Evolutionary conservation across 495 filamentous ascomycete genomes (phyloP).

Genomic region (Trichoderma virens): DNA sequence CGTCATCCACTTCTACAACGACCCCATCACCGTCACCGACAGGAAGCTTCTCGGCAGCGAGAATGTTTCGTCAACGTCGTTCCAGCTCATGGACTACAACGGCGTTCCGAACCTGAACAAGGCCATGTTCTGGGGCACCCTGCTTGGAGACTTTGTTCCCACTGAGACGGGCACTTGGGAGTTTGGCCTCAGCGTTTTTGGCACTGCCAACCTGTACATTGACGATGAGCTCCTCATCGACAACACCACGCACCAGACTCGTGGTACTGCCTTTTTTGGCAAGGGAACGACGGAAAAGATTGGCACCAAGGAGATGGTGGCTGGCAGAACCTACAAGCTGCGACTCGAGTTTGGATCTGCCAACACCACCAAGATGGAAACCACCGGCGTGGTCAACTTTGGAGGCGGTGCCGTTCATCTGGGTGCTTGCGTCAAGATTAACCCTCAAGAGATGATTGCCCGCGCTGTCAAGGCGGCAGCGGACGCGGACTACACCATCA

Average conservation of each 20-base stretch:
- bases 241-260: constrained; percentile 52
- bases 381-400: background rate
- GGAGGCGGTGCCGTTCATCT: background rate
- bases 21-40: background rate
- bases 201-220: constrained; percentile 55
- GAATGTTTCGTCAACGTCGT: background rate
- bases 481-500: constrained; percentile 64
- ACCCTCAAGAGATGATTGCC: background rate
- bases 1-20: background rate
- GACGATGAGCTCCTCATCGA: constrained; percentile 60
- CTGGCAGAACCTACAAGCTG: constrained; percentile 51
- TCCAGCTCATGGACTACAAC: constrained; percentile 1
- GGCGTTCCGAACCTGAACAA: background rate
- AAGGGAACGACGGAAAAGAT: constrained; percentile 53
- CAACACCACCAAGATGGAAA: constrained; percentile 2
- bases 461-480: constrained; percentile 58
- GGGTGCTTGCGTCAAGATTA: background rate
- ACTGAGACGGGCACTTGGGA: constrained; percentile 21
- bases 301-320: constrained; percentile 45
- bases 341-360: constrained; percentile 57
- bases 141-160: background rate
- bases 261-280: constrained; percentile 54
- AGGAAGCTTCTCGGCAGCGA: background rate
- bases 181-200: constrained; percentile 60
- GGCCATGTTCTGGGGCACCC: background rate